Conservation (phyloP, 306 rosid genomes). For the Vigna hirtella region DNA sequence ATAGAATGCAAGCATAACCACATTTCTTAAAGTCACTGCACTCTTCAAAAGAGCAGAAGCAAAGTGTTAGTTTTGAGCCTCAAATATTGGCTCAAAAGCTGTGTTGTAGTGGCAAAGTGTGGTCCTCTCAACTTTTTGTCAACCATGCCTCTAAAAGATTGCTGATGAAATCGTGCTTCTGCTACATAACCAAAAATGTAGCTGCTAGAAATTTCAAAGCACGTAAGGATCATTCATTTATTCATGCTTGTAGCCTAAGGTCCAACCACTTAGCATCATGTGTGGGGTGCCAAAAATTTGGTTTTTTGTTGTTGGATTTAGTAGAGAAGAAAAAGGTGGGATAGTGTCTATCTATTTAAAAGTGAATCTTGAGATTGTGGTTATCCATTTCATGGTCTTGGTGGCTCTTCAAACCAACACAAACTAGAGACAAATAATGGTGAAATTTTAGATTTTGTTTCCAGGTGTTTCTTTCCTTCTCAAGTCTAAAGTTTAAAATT, state of each 20-base stretch:
- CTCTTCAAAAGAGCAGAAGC: conserved; percentile 23
- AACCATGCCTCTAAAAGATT: conserved; percentile 39
- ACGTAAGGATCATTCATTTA: not conserved
- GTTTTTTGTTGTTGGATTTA: conserved; percentile 3
- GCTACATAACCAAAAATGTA: conserved; percentile 34
- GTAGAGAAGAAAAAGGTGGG: not conserved
- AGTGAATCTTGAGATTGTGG: conserved; percentile 42
- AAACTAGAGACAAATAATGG: not conserved
- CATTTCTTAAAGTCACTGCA: conserved; percentile 45
- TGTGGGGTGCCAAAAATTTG: conserved; percentile 12
- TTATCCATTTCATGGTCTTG: conserved; percentile 46
- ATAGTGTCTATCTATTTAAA: conserved; percentile 39
- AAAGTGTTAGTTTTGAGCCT: conserved; percentile 39
- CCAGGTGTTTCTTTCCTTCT: not conserved
- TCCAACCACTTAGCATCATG: conserved; percentile 41
- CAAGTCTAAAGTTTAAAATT: not conserved
- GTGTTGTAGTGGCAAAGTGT: conserved; percentile 40
- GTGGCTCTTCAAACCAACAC: not conserved
- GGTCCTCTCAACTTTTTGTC: conserved; percentile 49
- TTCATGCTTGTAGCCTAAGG: conserved; percentile 6
- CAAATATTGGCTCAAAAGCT: conserved; percentile 38
- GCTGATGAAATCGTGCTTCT: conserved; percentile 32
- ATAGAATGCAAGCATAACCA: conserved; percentile 38
- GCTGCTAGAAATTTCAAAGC: conserved; percentile 39
- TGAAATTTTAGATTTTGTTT: not conserved